Evolutionary conservation across 371 early-diverging fungal species (phyloP).

Genomic region (Smittium mucronatum): DNA sequence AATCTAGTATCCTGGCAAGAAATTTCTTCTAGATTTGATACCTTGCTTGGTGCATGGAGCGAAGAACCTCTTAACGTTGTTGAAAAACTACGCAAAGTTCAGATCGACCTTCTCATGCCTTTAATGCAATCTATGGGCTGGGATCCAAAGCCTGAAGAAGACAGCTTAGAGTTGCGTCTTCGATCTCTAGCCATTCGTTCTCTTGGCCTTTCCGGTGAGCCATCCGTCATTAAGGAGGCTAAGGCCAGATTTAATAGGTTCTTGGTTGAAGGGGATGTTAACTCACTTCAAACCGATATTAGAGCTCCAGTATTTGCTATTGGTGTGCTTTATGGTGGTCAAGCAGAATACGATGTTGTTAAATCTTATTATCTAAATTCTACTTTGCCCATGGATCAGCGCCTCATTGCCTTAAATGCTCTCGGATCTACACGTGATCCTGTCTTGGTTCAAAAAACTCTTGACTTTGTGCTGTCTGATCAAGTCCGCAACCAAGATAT

Average conservation of each 20-base stretch:
- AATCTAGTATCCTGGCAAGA: slow-evolving; percentile 54
- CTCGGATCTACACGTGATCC: slow-evolving; percentile 55
- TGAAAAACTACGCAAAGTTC: slow-evolving; percentile 31
- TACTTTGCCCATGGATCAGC: slow-evolving; percentile 47
- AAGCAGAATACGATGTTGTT: slow-evolving; percentile 61
- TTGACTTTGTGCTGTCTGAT: slow-evolving; percentile 48
- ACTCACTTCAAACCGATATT: slow-evolving; percentile 68
- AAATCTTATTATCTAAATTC: slow-evolving; percentile 58
- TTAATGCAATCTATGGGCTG: slow-evolving; percentile 43
- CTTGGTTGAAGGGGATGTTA: slow-evolving; percentile 34
- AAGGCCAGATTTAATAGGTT: slow-evolving; percentile 38
- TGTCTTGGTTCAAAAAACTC: slow-evolving; percentile 37
- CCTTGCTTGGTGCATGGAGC: slow-evolving; percentile 37
- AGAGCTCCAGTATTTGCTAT: slow-evolving; percentile 66
- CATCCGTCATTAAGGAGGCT: slow-evolving; percentile 42
- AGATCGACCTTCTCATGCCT: slow-evolving; percentile 36
- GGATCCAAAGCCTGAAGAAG: slow-evolving; percentile 37
- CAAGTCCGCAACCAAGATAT: slow-evolving; percentile 76
- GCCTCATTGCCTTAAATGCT: slow-evolving; percentile 56
- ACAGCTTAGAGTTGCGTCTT: slow-evolving; percentile 33
- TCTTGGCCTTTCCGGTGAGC: slow-evolving; percentile 38
- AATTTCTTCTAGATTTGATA: slow-evolving; percentile 32
- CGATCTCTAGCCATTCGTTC: slow-evolving; percentile 38
- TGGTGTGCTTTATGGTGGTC: slow-evolving; percentile 52
- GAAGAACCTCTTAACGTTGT: slow-evolving; percentile 34